These are phyloP conservation scores for Epithele typhae DNA, from an alignment of 768 basidiomycete genomes.

Conservation along the genomic window DNA sequence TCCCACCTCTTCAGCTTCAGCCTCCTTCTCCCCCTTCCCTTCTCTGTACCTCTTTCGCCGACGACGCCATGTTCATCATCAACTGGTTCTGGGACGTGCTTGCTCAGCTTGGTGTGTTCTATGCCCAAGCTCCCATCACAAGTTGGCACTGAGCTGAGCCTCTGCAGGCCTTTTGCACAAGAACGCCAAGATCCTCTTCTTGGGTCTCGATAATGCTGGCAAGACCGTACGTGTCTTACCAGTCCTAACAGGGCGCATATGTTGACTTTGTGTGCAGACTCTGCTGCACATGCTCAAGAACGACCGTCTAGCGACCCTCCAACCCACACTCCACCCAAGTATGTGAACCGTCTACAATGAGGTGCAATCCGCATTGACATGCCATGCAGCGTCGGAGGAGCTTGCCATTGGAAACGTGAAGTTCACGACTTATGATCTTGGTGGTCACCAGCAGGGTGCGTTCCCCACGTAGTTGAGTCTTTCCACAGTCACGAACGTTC, in stretches of 20 bases:
- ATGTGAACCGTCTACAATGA: constrained; percentile 4
- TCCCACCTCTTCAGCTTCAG: constrained; percentile 5
- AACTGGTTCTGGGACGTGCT: constrained; percentile 99
- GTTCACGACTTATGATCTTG: constrained; percentile 97
- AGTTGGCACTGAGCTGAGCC: background rate
- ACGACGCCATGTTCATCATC: constrained; percentile 70
- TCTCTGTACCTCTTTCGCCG: constrained; percentile 9
- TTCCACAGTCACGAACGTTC: background rate
- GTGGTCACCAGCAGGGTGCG: constrained; percentile 94
- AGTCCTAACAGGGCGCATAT: too few species aligned
- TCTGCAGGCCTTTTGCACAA: constrained; percentile 81
- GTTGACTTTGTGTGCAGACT: constrained; percentile 49
- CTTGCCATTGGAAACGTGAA: constrained; percentile 98
- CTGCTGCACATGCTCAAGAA: constrained; percentile 99
- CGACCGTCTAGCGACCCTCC: constrained; percentile 93
- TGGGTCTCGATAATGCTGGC: constrained; percentile 98
- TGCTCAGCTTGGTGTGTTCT: constrained; percentile 76
- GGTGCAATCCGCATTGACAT: constrained; percentile 11
- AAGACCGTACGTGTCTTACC: constrained; percentile 67
- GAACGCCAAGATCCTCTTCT: constrained; percentile 99
- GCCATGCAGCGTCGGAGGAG: constrained; percentile 87
- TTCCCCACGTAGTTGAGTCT: constrained; percentile 1
- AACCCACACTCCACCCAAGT: constrained; percentile 99
- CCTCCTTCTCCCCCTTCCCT: background rate
- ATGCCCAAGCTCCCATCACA: background rate